Conservation (phyloP, 768 basidiomycete genomes). For the Neoboletus brunneissimus region DNA sequence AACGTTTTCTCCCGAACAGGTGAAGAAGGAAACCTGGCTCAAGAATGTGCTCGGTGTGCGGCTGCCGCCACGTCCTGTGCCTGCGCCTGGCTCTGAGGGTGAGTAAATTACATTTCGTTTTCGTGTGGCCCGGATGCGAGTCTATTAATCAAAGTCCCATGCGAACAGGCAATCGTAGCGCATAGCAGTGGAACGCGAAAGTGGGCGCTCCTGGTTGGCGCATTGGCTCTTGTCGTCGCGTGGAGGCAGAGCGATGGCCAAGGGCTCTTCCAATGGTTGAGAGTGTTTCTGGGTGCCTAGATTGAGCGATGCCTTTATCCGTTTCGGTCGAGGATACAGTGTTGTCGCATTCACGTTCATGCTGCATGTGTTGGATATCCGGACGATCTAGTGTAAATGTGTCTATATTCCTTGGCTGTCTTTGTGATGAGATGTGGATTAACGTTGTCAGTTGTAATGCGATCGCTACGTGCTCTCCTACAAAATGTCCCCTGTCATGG, state of each 20-base stretch:
- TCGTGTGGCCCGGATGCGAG: too few relatives aligned
- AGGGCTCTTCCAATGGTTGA: conserved; percentile 4
- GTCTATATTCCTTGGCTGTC: not conserved
- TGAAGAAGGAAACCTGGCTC: conserved; percentile 27
- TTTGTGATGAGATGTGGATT: not conserved
- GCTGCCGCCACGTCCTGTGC: conserved; percentile 23
- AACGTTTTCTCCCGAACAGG: conserved; percentile 5
- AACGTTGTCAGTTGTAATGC: not conserved
- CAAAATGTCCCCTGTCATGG: not conserved
- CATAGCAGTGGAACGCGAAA: not conserved
- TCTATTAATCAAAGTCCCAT: conserved; percentile 16
- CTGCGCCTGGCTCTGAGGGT: conserved; percentile 8
- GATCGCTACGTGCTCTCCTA: not conserved
- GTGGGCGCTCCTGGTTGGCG: conserved; percentile 8
- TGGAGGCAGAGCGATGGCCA: not conserved
- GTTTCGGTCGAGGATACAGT: not conserved
- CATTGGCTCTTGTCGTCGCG: conserved; percentile 5
- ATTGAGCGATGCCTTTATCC: not conserved
- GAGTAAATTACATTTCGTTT: conserved; percentile 9
- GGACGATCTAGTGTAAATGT: too few relatives aligned
- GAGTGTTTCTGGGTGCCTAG: conserved; percentile 12
- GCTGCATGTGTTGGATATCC: not conserved
- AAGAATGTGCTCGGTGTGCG: conserved; percentile 8
- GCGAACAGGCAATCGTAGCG: not conserved
- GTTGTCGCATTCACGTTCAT: not conserved